phyloP scores from a whole-genome alignment of 768 basidiomycete genomes.

The Lentinus brumalis region DNA sequence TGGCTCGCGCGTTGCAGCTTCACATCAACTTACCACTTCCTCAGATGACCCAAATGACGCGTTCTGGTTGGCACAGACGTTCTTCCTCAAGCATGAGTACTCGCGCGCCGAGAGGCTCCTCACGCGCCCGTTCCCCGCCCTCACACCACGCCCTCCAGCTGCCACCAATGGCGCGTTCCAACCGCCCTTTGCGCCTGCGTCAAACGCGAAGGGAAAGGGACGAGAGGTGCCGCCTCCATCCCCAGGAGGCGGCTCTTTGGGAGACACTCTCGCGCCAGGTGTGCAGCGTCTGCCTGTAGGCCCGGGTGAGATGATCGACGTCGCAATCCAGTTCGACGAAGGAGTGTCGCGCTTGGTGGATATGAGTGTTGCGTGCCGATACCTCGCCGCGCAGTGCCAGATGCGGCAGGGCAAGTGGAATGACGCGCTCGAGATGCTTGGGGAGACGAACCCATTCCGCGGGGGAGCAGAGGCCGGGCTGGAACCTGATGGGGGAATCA shows the following conservation, averaged over 20 bases:
- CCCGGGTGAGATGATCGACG: constrained; percentile 68
- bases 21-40: not conserved
- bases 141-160: constrained; percentile 33
- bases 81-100: constrained; percentile 95
- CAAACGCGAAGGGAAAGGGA: constrained; percentile 59
- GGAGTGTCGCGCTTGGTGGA: constrained; percentile 81
- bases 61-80: constrained; percentile 98
- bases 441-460: constrained; percentile 88
- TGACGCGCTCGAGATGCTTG: constrained; percentile 90
- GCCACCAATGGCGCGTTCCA: constrained; percentile 46
- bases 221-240: constrained; percentile 42
- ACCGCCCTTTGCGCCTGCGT: constrained; percentile 17
- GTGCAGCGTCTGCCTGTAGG: constrained; percentile 63
- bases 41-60: constrained; percentile 95
- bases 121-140: constrained; percentile 78
- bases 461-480: constrained; percentile 68
- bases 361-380: constrained; percentile 94
- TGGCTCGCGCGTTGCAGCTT: constrained; percentile 15
- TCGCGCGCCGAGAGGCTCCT: constrained; percentile 91
- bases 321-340: constrained; percentile 64
- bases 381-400: constrained; percentile 95
- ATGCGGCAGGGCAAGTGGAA: constrained; percentile 90
- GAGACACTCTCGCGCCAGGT: constrained; percentile 18
- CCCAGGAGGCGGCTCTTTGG: not conserved
- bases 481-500: constrained; percentile 90